Percentiles rank a stretch among this genome's conserved stretches.
These are phyloP conservation scores for Hyaloscypha bicolor DNA, from an alignment of 495 filamentous ascomycete species.

Conservation along the genomic window DNA sequence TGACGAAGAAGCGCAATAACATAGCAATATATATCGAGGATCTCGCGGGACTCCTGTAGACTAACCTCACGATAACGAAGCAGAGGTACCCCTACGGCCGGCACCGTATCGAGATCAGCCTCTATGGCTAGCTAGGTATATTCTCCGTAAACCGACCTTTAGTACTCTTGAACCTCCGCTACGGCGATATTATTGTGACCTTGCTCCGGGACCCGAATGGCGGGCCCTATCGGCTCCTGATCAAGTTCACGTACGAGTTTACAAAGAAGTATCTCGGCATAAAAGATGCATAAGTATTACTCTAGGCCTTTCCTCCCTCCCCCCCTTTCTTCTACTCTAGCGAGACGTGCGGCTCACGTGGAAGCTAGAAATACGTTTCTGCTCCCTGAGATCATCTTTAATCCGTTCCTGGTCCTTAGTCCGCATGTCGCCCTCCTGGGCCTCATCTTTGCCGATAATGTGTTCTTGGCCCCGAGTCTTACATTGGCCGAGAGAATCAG, in stretches of 20 bases:
- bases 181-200: constrained; percentile 30
- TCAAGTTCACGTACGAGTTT: constrained; percentile 39
- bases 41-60: constrained; percentile 36
- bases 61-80: constrained; percentile 39
- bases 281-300: constrained; percentile 37
- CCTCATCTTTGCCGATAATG: constrained; percentile 38
- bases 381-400: constrained; percentile 39
- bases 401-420: constrained; percentile 35
- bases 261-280: constrained; percentile 39
- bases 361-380: constrained; percentile 37
- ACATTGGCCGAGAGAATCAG: constrained; percentile 32
- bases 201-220: constrained; percentile 40
- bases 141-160: constrained; percentile 39
- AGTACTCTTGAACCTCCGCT: constrained; percentile 39
- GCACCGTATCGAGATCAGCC: constrained; percentile 38
- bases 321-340: neutral
- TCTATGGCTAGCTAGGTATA: constrained; percentile 42
- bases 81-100: constrained; percentile 39
- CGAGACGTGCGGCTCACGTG: neutral
- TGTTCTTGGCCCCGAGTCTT: constrained; percentile 35
- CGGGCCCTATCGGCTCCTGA: constrained; percentile 36
- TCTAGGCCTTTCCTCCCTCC: neutral
- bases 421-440: constrained; percentile 35
- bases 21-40: constrained; percentile 42
- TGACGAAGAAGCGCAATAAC: constrained; percentile 31